phyloP scores from a whole-genome alignment of 2,329 filamentous ascomycete species.

The Pseudocercospora vitis region DNA sequence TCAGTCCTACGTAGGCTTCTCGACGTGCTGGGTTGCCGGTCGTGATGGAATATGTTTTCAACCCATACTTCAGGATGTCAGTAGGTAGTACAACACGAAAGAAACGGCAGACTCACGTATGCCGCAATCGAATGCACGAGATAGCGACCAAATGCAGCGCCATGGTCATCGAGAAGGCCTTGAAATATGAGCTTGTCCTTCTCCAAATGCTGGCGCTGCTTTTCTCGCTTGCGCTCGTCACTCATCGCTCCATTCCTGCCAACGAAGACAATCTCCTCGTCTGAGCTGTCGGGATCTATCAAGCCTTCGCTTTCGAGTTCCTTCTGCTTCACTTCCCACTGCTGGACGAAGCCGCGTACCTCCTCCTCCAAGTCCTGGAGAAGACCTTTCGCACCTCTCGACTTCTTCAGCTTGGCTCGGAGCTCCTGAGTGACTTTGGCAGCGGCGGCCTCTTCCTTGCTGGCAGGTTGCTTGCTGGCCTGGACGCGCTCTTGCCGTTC shows the following conservation, averaged over 20 bases:
- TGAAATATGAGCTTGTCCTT: slow-evolving; percentile 77
- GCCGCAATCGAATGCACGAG: slow-evolving; percentile 87
- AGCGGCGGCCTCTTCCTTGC: slow-evolving; percentile 47
- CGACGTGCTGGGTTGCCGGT: slow-evolving; percentile 68
- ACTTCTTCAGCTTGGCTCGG: slow-evolving; percentile 75
- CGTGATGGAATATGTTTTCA: slow-evolving; percentile 78
- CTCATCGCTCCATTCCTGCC: slow-evolving; percentile 67
- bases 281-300: slow-evolving; percentile 55
- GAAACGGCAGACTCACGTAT: slow-evolving; percentile 51
- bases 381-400: slow-evolving; percentile 73
- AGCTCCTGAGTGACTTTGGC: slow-evolving; percentile 73
- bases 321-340: slow-evolving; percentile 55
- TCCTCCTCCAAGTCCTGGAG: slow-evolving; percentile 83
- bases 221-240: slow-evolving; percentile 55
- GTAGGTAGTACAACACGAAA: slow-evolving; percentile 1
- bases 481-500: slow-evolving; percentile 40
- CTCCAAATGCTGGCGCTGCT: slow-evolving; percentile 54
- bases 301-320: slow-evolving; percentile 49
- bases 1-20: slow-evolving; percentile 80
- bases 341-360: slow-evolving; percentile 70
- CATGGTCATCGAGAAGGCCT: slow-evolving; percentile 70
- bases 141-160: slow-evolving; percentile 85
- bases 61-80: slow-evolving; percentile 61
- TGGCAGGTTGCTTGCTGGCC: slow-evolving; percentile 51
- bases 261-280: slow-evolving; percentile 91